Conservation (phyloP, 2,329 filamentous ascomycete genomes). For the Aphanocladium album region DNA sequence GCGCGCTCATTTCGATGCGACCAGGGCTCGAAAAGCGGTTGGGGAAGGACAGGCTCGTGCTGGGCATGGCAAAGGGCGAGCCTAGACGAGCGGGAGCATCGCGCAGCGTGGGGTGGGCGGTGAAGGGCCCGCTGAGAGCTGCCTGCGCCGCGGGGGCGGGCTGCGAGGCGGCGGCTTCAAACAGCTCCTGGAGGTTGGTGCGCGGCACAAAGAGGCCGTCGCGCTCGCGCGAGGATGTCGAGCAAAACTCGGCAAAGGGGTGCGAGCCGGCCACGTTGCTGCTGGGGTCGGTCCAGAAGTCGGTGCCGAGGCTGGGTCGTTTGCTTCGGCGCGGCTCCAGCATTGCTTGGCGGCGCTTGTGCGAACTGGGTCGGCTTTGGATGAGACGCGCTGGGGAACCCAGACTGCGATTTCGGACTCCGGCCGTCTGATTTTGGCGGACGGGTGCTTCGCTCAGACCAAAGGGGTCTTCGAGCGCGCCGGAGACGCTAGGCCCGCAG, state of each 20-base stretch:
- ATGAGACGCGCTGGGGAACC: conserved; percentile 50
- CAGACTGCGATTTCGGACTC: conserved; percentile 41
- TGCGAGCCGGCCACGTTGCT: conserved; percentile 18
- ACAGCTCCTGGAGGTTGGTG: conserved; percentile 37
- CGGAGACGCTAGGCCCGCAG: conserved; percentile 58
- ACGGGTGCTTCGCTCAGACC: conserved; percentile 27
- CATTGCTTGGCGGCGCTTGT: conserved; percentile 48
- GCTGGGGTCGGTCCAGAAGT: conserved; percentile 47
- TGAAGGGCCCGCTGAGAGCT: conserved; percentile 12
- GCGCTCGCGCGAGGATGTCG: conserved; percentile 26
- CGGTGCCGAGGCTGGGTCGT: conserved; percentile 50
- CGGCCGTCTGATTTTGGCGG: conserved; percentile 45
- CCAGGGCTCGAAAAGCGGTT: conserved; percentile 47
- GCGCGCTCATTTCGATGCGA: conserved; percentile 38
- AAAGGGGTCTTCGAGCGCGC: conserved; percentile 37
- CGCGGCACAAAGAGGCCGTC: conserved; percentile 38
- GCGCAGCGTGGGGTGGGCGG: conserved; percentile 22
- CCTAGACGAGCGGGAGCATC: conserved; percentile 45
- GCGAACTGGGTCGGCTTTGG: conserved; percentile 46
- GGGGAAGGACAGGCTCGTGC: conserved; percentile 56
- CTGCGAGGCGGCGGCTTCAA: conserved; percentile 21
- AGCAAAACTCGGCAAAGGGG: conserved; percentile 29
- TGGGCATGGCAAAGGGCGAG: conserved; percentile 51
- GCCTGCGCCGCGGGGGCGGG: conserved; percentile 19
- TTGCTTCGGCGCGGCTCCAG: conserved; percentile 44